Base-by-base conservation (phyloP, 2,329 filamentous ascomycete species). In the Penicillium corylophilum region DNA sequence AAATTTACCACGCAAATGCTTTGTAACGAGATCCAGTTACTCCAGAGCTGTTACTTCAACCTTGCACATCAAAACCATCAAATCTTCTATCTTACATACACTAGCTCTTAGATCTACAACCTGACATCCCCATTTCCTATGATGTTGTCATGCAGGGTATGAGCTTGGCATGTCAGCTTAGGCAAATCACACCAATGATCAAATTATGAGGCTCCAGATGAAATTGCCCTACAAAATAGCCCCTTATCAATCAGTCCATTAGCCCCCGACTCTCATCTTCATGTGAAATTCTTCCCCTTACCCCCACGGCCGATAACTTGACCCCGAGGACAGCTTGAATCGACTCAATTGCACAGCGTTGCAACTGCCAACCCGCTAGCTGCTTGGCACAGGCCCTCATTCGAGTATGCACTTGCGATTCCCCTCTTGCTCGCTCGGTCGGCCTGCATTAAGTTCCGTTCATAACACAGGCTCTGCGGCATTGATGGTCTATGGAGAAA, bases 91-190 rank as follows among this genome's bases (percentile, higher is more conserved):
- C 10, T 10, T 36, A 10, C 10, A 36, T 10, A 4, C n/a, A 5
- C 2, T 10, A 36, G 16, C 33, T 36, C 9, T 9, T 8, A 18
- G n/a, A 36, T 20, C 5, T 18, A n/a, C 33, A 16, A 36, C 20
- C 16, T 20, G 33, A 20, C 8, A 36, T 36, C 7, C 16, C 33
- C 16, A 36, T n/a, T n/a, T n/a, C 16, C 18, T 28, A 28, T 1
- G 15, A 18, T 20, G 20, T 8, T n/a, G 7, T 39, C n/a, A 24
- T 53, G 40, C 50, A 50, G 33, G 29, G n/a, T 28, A 46, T 41
- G 42, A 55, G 46, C 56, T 59, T 61, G 54, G 52, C 56, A 47
- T 43, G 15, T 46, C 24, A 45, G 48, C 38, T 40, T 15, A 15
- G 24, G 28, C 46, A 46, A 8, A 12, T 40, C 20, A 24, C 38